A percentile compares a stretch with the other conserved stretches of the same genome.
These are phyloP conservation scores for Hypoxylon subgilvum DNA, from an alignment of 495 filamentous ascomycete species.

Conservation along the genomic window DNA sequence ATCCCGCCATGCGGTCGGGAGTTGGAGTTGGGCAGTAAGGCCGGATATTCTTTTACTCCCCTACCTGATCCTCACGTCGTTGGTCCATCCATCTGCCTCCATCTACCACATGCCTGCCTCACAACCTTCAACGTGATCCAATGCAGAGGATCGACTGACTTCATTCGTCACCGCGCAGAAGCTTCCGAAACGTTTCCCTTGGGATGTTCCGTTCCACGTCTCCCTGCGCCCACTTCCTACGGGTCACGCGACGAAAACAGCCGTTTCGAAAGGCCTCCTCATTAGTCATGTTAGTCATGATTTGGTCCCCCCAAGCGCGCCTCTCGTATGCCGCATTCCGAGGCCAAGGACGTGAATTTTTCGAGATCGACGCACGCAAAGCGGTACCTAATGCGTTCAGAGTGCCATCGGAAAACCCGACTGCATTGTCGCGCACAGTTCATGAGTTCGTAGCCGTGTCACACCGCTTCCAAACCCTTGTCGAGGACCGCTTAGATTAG, in stretches of 20 bases:
- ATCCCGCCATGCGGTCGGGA: background rate
- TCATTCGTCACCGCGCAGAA: constrained; percentile 20
- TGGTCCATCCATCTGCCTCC: too few relatives aligned
- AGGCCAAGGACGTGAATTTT: constrained; percentile 5
- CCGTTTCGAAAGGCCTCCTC: constrained; percentile 16
- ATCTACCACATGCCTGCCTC: background rate
- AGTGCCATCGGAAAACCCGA: constrained; percentile 14
- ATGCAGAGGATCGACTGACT: constrained; percentile 18
- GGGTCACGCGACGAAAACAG: constrained; percentile 31
- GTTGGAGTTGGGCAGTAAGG: constrained; percentile 32
- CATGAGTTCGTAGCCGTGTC: constrained; percentile 29
- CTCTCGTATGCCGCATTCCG: constrained; percentile 21
- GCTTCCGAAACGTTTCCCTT: constrained; percentile 9
- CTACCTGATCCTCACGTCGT: background rate
- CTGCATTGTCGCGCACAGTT: constrained; percentile 21
- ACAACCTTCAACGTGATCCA: background rate
- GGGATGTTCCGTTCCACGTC: constrained; percentile 9
- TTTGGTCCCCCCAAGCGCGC: constrained; percentile 24
- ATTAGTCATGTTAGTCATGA: constrained; percentile 30
- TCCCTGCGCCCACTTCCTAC: constrained; percentile 16
- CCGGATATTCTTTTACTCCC: constrained; percentile 9
- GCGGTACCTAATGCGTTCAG: constrained; percentile 8
- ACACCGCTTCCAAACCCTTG: constrained; percentile 18
- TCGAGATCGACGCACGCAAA: constrained; percentile 20
- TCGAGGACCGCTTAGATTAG: constrained; percentile 1